phyloP scores from a whole-genome alignment of 1,139 yeast species.

The Geotrichum fermentans region DNA sequence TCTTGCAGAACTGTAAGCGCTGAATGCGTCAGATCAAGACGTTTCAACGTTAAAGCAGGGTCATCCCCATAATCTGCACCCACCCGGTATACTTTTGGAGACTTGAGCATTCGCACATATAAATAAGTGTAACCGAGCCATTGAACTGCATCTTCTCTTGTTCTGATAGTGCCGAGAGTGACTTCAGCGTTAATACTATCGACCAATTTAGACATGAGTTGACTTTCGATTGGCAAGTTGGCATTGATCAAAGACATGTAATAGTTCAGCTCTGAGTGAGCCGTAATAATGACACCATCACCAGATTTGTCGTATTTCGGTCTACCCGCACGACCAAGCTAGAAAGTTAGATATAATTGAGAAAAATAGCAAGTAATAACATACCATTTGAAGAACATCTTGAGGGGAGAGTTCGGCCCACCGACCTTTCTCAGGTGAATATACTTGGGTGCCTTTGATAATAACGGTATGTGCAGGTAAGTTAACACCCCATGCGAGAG shows the following conservation, averaged over 20 bases:
- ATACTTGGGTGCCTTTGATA: constrained; percentile 90
- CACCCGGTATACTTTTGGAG: constrained; percentile 72
- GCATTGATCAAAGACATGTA: constrained; percentile 85
- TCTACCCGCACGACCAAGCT: constrained; percentile 87
- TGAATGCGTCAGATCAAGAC: constrained; percentile 69
- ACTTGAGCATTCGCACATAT: constrained; percentile 69
- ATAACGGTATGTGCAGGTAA: constrained; percentile 95
- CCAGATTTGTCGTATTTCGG: constrained; percentile 91
- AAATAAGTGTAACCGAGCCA: constrained; percentile 83
- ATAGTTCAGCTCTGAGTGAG: constrained; percentile 80
- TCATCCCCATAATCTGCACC: constrained; percentile 63
- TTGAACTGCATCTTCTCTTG: constrained; percentile 59
- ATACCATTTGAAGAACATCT: constrained; percentile 80
- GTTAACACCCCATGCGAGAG: constrained; percentile 98
- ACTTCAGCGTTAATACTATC: constrained; percentile 86
- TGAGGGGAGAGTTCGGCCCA: constrained; percentile 92
- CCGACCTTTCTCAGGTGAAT: constrained; percentile 81
- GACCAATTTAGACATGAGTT: constrained; percentile 62
- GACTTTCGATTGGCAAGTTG: constrained; percentile 90
- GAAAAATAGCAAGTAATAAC: constrained; percentile 37
- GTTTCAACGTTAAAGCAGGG: constrained; percentile 44
- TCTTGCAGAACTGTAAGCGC: constrained; percentile 59
- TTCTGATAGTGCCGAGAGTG: constrained; percentile 61
- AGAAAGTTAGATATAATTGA: not conserved
- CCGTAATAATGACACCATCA: constrained; percentile 88